A percentile compares a stretch with the other conserved stretches of the same genome.
Conservation (phyloP, 177 flowering plant species). For the Tripterygium wilfordii region DNA sequence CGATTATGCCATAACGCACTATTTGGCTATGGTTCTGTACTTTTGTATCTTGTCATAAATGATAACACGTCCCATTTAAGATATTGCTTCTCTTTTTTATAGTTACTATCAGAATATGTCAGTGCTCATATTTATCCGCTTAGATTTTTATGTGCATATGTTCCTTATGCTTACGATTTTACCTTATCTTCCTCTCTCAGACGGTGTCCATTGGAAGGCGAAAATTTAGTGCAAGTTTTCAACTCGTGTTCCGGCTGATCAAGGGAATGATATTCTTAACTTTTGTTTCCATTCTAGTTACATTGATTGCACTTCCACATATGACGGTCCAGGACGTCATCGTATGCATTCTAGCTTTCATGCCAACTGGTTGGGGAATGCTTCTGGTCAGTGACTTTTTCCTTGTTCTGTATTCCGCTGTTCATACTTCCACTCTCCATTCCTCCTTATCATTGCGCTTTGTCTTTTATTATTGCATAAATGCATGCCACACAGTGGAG, state of each 20-base stretch:
- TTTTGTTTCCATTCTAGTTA: constrained; percentile 48
- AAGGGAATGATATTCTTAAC: constrained; percentile 74
- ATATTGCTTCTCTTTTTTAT: no score
- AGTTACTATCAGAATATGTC: background rate
- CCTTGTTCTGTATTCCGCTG: no score
- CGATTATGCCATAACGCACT: no score
- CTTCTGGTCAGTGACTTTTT: constrained; percentile 52
- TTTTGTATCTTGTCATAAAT: no score
- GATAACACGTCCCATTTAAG: no score
- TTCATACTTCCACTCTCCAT: background rate
- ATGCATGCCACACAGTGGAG: no score
- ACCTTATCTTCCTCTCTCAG: constrained; percentile 25
- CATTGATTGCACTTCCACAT: constrained; percentile 45
- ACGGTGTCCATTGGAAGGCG: constrained; percentile 67
- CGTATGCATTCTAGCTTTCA: constrained; percentile 74
- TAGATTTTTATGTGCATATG: background rate
- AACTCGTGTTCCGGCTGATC: constrained; percentile 69
- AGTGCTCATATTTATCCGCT: background rate
- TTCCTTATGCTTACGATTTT: background rate
- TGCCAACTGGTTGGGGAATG: constrained; percentile 92
- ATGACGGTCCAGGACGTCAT: constrained; percentile 62
- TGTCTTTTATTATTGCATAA: no score
- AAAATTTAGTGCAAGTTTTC: constrained; percentile 71
- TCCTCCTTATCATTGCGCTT: background rate
- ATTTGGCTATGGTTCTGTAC: no score